Evolutionary conservation across 2,329 filamentous ascomycete genomes (phyloP).

Genomic region (Emmonsiellopsis sp.): DNA sequence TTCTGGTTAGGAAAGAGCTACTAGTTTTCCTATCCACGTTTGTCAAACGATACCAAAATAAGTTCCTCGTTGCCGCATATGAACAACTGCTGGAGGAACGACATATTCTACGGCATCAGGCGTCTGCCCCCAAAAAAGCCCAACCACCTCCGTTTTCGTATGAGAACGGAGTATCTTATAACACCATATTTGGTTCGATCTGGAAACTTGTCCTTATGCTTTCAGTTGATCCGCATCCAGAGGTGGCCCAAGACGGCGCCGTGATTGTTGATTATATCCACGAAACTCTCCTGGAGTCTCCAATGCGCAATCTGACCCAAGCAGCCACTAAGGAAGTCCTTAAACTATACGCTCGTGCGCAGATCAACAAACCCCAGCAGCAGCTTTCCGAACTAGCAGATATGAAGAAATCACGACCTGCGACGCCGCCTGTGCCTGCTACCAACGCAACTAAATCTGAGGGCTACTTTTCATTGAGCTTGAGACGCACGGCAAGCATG

Average conservation of each 20-base stretch:
- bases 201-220: constrained; percentile 91
- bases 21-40: constrained; percentile 91
- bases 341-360: constrained; percentile 24
- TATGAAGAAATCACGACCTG: constrained; percentile 29
- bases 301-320: constrained; percentile 62
- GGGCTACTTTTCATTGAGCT: constrained; percentile 52
- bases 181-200: constrained; percentile 84
- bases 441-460: constrained; percentile 43
- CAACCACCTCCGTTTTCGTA: constrained; percentile 17
- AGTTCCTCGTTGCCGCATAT: constrained; percentile 83
- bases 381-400: constrained; percentile 26
- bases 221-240: constrained; percentile 88
- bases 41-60: constrained; percentile 79
- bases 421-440: constrained; percentile 40
- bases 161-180: constrained; percentile 59
- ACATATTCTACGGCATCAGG: constrained; percentile 51
- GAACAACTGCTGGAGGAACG: constrained; percentile 83
- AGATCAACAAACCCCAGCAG: constrained; percentile 34
- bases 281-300: constrained; percentile 65
- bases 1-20: constrained; percentile 86
- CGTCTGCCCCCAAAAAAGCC: constrained; percentile 17
- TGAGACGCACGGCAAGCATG: constrained; percentile 56
- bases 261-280: constrained; percentile 83
- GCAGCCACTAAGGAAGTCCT: constrained; percentile 59
- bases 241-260: constrained; percentile 77